Base-by-base conservation (phyloP, 768 basidiomycete genomes). In the Trametes cingulata region DNA sequence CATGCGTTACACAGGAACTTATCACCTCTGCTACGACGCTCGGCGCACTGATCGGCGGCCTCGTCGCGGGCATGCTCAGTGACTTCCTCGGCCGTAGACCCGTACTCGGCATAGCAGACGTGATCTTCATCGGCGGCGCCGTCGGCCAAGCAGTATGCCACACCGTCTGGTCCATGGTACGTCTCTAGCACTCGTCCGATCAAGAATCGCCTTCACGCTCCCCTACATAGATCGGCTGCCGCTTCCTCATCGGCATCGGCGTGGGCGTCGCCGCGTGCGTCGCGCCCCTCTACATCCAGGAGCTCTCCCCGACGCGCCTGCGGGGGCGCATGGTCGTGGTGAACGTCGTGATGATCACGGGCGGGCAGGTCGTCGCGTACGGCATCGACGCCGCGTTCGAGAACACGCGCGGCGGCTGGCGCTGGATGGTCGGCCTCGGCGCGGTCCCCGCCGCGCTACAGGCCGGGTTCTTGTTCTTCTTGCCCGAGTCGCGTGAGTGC, bases 381-480 rank as follows among this genome's bases (percentile, higher is more conserved):
- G 87, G 83, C 19, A 85, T 87, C 55, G 88, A 83, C 24, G 86
- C 87, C 22, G 87, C 81, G 2, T 88, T 88, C 64, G 81, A 78
- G 58, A 80, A 81, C 57, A 72, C 82, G 52, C 72, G 72, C 33
- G 74, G 79, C 3, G 91, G 91, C 2, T 94, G 91, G 91, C 76
- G 91, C 52, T 93, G 84, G 84, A 90, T 92, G 87, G 88, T 90
- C 15, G 91, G 89, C 3, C 74, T 93, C 2, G 88, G 91, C 14
- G 82, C 83, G 1, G 75, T 88, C 2, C 89, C 89, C 1, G 85
- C 88, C 1, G 85, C 73, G 2, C 57, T 91, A 6, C 90, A 92
- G 67, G 76, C 86, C 37, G 43, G 80, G 3, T 73, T 85, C 54
- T 68, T 92, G 51, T 75, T 83, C 55, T 85, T 87, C 69, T 76